Percentiles rank a stretch among this genome's conserved stretches.
Evolutionary conservation across 805 yeast genomes (phyloP).

Genomic region (Metschnikowia aberdeeniae): DNA sequence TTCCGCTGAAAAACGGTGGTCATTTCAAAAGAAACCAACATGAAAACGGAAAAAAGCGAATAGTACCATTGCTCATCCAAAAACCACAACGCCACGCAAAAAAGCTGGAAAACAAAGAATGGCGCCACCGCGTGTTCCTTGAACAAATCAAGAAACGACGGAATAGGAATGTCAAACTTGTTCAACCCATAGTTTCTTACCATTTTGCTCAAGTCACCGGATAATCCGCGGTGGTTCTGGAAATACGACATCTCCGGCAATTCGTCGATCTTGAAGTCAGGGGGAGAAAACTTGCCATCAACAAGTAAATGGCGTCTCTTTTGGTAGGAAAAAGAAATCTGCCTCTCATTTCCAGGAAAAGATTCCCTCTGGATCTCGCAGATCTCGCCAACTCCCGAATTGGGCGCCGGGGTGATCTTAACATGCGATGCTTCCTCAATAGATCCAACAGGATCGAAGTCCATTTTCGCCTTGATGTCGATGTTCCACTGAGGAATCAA

Average conservation of each 20-base stretch:
- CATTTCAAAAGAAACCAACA: conserved; percentile 89
- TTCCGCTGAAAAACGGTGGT: conserved; percentile 95
- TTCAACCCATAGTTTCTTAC: conserved; percentile 74
- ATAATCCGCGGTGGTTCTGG: conserved; percentile 53
- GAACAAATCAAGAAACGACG: conserved; percentile 84
- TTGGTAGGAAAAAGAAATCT: conserved; percentile 77
- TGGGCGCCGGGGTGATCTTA: conserved; percentile 75
- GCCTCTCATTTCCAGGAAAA: conserved; percentile 54
- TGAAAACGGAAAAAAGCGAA: conserved; percentile 84
- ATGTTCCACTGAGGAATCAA: conserved; percentile 95
- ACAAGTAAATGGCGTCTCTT: conserved; percentile 84
- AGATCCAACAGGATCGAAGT: conserved; percentile 51
- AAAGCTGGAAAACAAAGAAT: conserved; percentile 92
- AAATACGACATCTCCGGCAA: conserved; percentile 53
- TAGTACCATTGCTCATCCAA: conserved; percentile 97
- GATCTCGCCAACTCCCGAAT: conserved; percentile 82
- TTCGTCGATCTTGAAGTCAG: conserved; percentile 67
- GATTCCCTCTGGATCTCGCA: conserved; percentile 55
- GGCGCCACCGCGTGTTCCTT: conserved; percentile 98
- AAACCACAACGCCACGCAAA: conserved; percentile 93
- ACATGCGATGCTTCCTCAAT: conserved; percentile 67
- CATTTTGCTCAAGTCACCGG: conserved; percentile 47
- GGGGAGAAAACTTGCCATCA: conserved; percentile 66
- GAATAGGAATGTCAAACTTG: conserved; percentile 91
- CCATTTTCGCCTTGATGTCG: conserved; percentile 62